Conservation (phyloP, 768 basidiomycete genomes). For the Nidularia pulvinata region DNA sequence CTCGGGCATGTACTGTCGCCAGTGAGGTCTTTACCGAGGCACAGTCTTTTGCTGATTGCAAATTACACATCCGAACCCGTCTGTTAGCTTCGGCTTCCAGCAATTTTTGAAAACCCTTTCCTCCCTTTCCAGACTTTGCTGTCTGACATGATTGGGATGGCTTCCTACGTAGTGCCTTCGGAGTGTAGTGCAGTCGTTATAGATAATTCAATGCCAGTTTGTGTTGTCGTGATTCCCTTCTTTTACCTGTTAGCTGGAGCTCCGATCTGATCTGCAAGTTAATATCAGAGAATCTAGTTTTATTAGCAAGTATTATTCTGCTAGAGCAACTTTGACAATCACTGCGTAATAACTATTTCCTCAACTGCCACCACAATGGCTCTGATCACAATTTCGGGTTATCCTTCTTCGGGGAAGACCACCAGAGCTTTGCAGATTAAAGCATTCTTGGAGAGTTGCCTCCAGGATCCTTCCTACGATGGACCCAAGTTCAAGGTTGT, state of each 20-base stretch:
- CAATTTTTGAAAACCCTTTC: constrained; percentile 81
- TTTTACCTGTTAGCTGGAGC: too few species aligned
- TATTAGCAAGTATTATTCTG: too few species aligned
- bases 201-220: too few species aligned
- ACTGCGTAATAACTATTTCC: neutral
- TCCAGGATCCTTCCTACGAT: constrained; percentile 48
- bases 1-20: constrained; percentile 95
- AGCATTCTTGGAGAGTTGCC: constrained; percentile 47
- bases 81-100: constrained; percentile 85
- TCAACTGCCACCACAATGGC: constrained; percentile 56
- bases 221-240: too few species aligned
- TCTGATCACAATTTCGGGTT: constrained; percentile 89
- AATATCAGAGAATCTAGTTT: too few species aligned
- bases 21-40: constrained; percentile 96
- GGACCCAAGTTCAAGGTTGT: constrained; percentile 46
- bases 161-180: too few species aligned
- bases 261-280: too few species aligned
- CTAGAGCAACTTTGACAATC: too few species aligned
- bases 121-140: too few species aligned
- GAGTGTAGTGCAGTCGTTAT: too few species aligned
- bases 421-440: constrained; percentile 67
- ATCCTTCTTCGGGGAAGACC: constrained; percentile 87
- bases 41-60: constrained; percentile 97
- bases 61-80: constrained; percentile 97
- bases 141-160: too few species aligned